phyloP scores from a whole-genome alignment of 2,329 filamentous ascomycete species.

The Sclerotiophoma versabilis region DNA sequence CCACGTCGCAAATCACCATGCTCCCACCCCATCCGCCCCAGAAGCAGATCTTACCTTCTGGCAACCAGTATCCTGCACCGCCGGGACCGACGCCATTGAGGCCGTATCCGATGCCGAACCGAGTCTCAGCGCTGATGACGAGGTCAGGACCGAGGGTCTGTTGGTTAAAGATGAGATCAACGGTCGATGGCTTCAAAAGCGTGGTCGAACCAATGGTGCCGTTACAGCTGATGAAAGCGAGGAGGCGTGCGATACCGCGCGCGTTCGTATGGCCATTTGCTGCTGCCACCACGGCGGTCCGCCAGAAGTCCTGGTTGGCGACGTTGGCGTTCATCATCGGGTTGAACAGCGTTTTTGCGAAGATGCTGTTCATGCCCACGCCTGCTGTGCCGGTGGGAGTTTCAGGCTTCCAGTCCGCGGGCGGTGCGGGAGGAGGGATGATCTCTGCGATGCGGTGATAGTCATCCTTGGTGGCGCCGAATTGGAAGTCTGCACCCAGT shows the following conservation, averaged over 20 bases:
- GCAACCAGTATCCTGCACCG: conserved; percentile 14
- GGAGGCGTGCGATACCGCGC: conserved; percentile 13
- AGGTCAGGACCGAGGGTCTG: conserved; percentile 18
- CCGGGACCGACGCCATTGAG: conserved; percentile 3
- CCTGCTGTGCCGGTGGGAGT: neutral
- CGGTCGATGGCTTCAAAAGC: conserved; percentile 17
- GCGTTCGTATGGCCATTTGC: conserved; percentile 26
- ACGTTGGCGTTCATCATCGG: conserved; percentile 12
- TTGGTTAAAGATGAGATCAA: conserved; percentile 22
- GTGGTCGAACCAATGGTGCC: conserved; percentile 1
- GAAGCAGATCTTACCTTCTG: conserved; percentile 17
- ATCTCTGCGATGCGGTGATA: conserved; percentile 20
- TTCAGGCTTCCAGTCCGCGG: neutral
- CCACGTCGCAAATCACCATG: conserved; percentile 23
- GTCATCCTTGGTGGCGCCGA: conserved; percentile 18
- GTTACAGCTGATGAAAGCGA: conserved; percentile 16
- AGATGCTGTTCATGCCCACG: neutral
- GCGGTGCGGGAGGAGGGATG: conserved; percentile 17
- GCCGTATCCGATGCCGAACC: conserved; percentile 22
- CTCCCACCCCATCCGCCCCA: conserved; percentile 33
- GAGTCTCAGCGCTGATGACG: conserved; percentile 1
- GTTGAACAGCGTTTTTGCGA: conserved; percentile 16
- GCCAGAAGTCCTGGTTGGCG: conserved; percentile 11
- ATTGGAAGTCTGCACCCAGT: conserved; percentile 44
- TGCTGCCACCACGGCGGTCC: conserved; percentile 4